Evolutionary conservation across 2,329 filamentous ascomycete genomes (phyloP), one percentile per base, ranked within the genome.

Genomic region (Calonectria pauciramosa): DNA sequence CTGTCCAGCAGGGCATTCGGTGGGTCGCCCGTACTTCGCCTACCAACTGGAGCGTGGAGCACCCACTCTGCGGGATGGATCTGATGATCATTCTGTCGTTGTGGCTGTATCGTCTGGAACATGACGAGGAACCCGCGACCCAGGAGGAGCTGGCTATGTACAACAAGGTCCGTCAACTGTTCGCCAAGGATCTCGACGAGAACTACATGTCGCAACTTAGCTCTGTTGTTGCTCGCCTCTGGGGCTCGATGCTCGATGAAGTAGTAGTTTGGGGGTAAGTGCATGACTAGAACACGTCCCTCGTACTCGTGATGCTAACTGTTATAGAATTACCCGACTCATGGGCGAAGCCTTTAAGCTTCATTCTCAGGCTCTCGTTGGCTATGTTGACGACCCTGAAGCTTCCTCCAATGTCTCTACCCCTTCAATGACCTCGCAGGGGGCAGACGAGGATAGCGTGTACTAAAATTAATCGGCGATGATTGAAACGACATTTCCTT

Each of bases 211-310:
- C 93, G 68, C 96, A 97, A 84, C 89, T 99, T 80, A 98, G 96
- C 88, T 97, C 96, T n/a, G 95, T 95, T 68, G 96, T 99, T 54
- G 96, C 96, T 76, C 93, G 95, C 81, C 92, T 99, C 59, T 99
- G 97, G 97, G 97, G 96, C 81, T 96, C 95, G 77, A 98, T 99
- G 94, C 93, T 99, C 78, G 97, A 99, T 84, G 97, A 98, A 87
- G 97, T 99, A 77, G 96, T 99, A 80, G 97, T 99, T 75, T 99
- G 97, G 97, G 97, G 97, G 96, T 98, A 93, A 92, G 96, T 94
- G 7, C 13, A 63, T 38, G 59, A 36, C 20, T 56, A 34, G 18
- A 20, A 54, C 54, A 32, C 36, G 67, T 68, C 11, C 18, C n/a
- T 20, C 13, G 18, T 32, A 23, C 52, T 8, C 47, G 56, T 26